Conservation (phyloP, 306 rosid genomes). For the Quercus aquifolioides region DNA sequence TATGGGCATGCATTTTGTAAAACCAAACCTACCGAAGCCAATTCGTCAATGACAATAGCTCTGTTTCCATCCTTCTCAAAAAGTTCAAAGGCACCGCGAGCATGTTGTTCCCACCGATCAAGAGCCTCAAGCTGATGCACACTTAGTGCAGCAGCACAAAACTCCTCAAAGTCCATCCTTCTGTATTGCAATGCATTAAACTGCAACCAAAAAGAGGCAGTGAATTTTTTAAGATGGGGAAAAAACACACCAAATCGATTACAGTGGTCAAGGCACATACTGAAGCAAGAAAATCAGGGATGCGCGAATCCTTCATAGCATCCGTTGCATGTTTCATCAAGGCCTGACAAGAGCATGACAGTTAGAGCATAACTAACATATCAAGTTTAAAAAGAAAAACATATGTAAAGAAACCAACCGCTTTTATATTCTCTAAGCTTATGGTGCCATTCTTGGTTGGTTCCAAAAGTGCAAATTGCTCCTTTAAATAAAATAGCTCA, state of each 20-base stretch:
- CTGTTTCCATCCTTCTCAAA: slow-evolving; percentile 86
- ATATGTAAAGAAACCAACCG: slow-evolving; percentile 53
- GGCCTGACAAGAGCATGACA: slow-evolving; percentile 47
- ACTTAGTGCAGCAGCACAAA: slow-evolving; percentile 77
- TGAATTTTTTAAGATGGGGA: slow-evolving; percentile 10
- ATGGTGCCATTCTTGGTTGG: slow-evolving; percentile 79
- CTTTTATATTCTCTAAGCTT: slow-evolving; percentile 77
- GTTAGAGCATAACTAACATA: slow-evolving; percentile 25
- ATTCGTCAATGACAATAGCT: slow-evolving; percentile 82
- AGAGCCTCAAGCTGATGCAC: slow-evolving; percentile 87
- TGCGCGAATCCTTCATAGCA: slow-evolving; percentile 88
- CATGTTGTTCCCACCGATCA: slow-evolving; percentile 86
- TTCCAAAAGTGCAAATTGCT: slow-evolving; percentile 71
- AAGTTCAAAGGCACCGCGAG: slow-evolving; percentile 74
- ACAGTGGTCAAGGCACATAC: slow-evolving; percentile 41
- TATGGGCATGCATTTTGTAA: slow-evolving; percentile 3
- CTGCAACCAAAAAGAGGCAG: slow-evolving; percentile 43
- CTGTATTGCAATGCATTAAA: slow-evolving; percentile 79
- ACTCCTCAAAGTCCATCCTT: slow-evolving; percentile 92
- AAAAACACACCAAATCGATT: neutral
- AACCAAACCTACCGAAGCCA: slow-evolving; percentile 76
- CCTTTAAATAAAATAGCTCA: slow-evolving; percentile 62
- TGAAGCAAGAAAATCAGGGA: slow-evolving; percentile 62
- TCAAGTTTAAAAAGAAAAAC: slow-evolving; percentile 4
- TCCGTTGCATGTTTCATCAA: slow-evolving; percentile 81